Evolutionary conservation across 2,329 filamentous ascomycete species (phyloP).

Genomic region (Verticillium albo-atrum): DNA sequence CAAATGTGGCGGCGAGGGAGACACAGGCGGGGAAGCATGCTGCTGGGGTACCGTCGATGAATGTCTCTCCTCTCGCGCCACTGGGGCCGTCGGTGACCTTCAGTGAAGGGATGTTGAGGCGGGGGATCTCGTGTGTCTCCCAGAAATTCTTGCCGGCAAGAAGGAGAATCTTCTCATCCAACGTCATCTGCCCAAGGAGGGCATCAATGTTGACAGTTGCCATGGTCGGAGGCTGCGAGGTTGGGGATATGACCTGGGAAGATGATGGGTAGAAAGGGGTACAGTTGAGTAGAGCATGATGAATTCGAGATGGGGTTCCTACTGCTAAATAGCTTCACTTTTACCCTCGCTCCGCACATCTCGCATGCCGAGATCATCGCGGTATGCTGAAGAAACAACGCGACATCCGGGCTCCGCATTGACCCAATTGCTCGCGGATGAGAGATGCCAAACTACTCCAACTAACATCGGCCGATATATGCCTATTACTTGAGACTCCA

Average conservation of each 20-base stretch:
- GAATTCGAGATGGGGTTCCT: too few relatives aligned
- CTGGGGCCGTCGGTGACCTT: constrained; percentile 3
- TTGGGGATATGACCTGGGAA: background rate
- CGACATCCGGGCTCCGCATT: too few relatives aligned
- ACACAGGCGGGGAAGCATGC: constrained; percentile 4
- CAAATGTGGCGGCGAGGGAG: constrained; percentile 19
- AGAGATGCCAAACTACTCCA: too few relatives aligned
- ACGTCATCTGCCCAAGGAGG: constrained; percentile 8
- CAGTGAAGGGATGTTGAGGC: background rate
- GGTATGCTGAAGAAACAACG: too few relatives aligned
- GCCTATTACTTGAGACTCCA: background rate
- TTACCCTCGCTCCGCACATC: too few relatives aligned
- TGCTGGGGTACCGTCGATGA: constrained; percentile 2
- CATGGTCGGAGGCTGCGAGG: background rate
- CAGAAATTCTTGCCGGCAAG: constrained; percentile 11
- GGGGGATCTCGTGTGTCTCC: constrained; percentile 3
- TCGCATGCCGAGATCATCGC: too few relatives aligned
- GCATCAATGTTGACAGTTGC: constrained; percentile 7
- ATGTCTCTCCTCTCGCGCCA: constrained; percentile 2
- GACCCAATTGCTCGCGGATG: too few relatives aligned
- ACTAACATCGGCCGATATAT: too few relatives aligned
- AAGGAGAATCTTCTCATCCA: constrained; percentile 13
- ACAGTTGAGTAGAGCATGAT: too few relatives aligned
- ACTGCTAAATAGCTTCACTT: too few relatives aligned
- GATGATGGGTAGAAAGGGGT: background rate